A percentile compares a stretch with the other conserved stretches of the same genome.
phyloP scores from a whole-genome alignment of 352 stramenopile species.

The Phytophthora macrochlamydospora region DNA sequence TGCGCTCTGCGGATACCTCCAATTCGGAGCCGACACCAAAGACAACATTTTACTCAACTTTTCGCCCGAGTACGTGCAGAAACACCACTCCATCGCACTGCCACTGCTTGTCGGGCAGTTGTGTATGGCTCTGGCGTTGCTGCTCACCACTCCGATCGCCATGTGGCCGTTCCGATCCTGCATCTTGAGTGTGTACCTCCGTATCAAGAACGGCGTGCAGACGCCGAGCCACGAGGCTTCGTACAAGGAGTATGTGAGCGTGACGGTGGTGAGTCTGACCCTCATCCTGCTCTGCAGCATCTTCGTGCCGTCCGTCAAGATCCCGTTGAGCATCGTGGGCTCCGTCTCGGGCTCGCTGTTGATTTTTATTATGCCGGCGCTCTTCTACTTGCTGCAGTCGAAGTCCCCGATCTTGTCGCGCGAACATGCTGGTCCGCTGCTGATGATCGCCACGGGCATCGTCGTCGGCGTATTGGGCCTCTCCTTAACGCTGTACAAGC shows the following conservation, averaged over 20 bases:
- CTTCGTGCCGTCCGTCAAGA: slow-evolving; percentile 81
- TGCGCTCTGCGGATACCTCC: slow-evolving; percentile 70
- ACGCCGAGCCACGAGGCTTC: slow-evolving; percentile 65
- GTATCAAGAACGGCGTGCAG: slow-evolving; percentile 70
- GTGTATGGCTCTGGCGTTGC: slow-evolving; percentile 68
- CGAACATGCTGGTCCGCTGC: slow-evolving; percentile 50
- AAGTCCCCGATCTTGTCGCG: slow-evolving; percentile 43
- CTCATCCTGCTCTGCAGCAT: slow-evolving; percentile 76
- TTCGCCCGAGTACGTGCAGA: slow-evolving; percentile 55
- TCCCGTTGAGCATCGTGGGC: slow-evolving; percentile 78
- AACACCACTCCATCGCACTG: slow-evolving; percentile 44
- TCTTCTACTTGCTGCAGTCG: slow-evolving; percentile 78
- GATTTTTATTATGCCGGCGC: slow-evolving; percentile 82
- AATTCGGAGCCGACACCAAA: slow-evolving; percentile 62
- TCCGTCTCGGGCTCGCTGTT: slow-evolving; percentile 77
- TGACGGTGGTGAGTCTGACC: slow-evolving; percentile 56
- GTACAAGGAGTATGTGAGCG: slow-evolving; percentile 43
- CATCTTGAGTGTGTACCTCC: slow-evolving; percentile 69
- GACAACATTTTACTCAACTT: slow-evolving; percentile 87
- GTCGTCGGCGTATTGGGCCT: slow-evolving; percentile 48
- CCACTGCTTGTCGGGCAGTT: slow-evolving; percentile 62
- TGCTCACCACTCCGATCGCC: slow-evolving; percentile 70
- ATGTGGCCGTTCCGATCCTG: slow-evolving; percentile 85
- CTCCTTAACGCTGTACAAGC: slow-evolving; percentile 51
- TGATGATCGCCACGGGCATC: slow-evolving; percentile 61